These are phyloP conservation scores for Pezizomycotina sp. DNA, from an alignment of 2,329 filamentous ascomycete species.

Conservation along the genomic window DNA sequence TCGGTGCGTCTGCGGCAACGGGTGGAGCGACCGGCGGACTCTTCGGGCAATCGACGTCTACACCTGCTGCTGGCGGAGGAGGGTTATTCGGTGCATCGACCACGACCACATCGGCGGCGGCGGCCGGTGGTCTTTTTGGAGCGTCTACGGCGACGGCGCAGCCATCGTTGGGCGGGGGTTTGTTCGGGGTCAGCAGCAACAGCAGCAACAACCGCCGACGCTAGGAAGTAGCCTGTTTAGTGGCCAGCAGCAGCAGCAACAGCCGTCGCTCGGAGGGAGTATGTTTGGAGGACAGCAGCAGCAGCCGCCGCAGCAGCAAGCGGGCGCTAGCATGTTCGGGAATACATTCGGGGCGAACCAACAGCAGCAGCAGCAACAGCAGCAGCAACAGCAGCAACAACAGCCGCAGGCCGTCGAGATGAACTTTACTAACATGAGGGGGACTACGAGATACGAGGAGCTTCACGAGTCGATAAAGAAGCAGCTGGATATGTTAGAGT, in stretches of 20 bases:
- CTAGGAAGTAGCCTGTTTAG: slow-evolving; percentile 7
- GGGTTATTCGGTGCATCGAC: slow-evolving; percentile 10
- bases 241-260: slow-evolving; percentile 5
- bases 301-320: too few relatives aligned
- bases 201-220: slow-evolving; percentile 3
- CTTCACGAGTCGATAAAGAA: slow-evolving; percentile 66
- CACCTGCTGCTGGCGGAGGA: slow-evolving; percentile 3
- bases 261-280: slow-evolving; percentile 4
- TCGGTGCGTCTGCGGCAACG: slow-evolving; percentile 15
- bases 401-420: slow-evolving; percentile 32
- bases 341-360: slow-evolving; percentile 3
- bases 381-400: slow-evolving; percentile 12
- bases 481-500: slow-evolving; percentile 63
- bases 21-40: slow-evolving; percentile 7
- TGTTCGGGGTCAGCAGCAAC: slow-evolving; percentile 8
- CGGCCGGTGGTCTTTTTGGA: slow-evolving; percentile 5
- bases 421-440: slow-evolving; percentile 59
- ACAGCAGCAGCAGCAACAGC: slow-evolving; percentile 7
- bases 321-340: neutral
- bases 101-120: slow-evolving; percentile 3
- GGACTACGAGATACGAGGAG: slow-evolving; percentile 83
- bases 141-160: slow-evolving; percentile 5
- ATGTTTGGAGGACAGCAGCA: slow-evolving; percentile 1
- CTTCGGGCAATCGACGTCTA: slow-evolving; percentile 4
- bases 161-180: slow-evolving; percentile 7